These are phyloP conservation scores for Pythium sukuiense DNA, from an alignment of 352 stramenopile species.

Conservation along the genomic window DNA sequence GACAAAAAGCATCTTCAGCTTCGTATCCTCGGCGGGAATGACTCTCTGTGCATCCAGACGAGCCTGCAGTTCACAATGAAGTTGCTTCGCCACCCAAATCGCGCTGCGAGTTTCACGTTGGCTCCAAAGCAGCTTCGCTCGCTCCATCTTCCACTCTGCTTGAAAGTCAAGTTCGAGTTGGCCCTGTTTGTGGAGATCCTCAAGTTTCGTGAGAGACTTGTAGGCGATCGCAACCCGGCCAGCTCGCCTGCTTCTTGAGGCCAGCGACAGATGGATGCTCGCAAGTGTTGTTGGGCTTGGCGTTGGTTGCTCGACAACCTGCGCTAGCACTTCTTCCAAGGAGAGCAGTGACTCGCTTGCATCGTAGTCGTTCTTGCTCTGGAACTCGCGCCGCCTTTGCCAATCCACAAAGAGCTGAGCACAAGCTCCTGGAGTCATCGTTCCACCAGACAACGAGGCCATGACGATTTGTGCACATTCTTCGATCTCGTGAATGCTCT, in stretches of 20 bases:
- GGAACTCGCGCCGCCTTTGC: constrained; percentile 29
- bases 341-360: constrained; percentile 54
- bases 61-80: constrained; percentile 43
- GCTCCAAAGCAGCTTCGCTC: constrained; percentile 78
- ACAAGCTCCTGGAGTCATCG: not conserved
- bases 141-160: constrained; percentile 73
- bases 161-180: constrained; percentile 40
- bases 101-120: constrained; percentile 70
- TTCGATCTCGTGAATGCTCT: constrained; percentile 68
- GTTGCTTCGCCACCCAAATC: constrained; percentile 67
- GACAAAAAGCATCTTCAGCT: constrained; percentile 60
- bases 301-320: constrained; percentile 33
- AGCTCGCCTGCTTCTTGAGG: constrained; percentile 59
- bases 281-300: constrained; percentile 32
- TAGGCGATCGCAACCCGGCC: constrained; percentile 69
- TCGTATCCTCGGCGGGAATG: constrained; percentile 12
- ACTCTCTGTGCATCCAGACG: constrained; percentile 29
- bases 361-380: constrained; percentile 45
- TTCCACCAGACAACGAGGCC: not conserved
- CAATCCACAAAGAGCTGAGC: constrained; percentile 40
- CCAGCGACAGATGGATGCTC: constrained; percentile 58
- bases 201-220: constrained; percentile 57
- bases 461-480: constrained; percentile 24
- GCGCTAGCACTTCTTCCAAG: constrained; percentile 62
- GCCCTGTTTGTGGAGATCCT: constrained; percentile 44